Evolutionary conservation across 2,329 filamentous ascomycete genomes (phyloP).

Genomic region (Dothistroma pini): DNA sequence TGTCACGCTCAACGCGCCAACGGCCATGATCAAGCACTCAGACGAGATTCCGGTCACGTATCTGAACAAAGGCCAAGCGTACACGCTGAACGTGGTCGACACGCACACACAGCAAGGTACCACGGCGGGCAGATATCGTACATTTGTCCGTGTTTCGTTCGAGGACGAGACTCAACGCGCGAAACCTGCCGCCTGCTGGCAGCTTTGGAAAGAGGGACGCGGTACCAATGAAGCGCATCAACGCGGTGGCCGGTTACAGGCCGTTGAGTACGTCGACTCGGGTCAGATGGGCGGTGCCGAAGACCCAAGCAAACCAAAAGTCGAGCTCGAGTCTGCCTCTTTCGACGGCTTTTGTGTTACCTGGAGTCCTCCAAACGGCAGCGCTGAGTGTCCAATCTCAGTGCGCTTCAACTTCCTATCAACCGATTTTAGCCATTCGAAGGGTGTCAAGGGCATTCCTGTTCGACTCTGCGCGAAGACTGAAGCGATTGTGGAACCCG

Average conservation of each 20-base stretch:
- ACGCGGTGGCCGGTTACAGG: conserved; percentile 84
- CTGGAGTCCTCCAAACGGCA: conserved; percentile 67
- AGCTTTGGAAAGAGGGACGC: conserved; percentile 91
- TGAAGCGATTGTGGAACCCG: conserved; percentile 52
- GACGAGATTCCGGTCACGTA: conserved; percentile 98
- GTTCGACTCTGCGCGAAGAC: conserved; percentile 92
- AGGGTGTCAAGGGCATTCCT: conserved; percentile 96
- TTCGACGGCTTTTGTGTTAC: conserved; percentile 92
- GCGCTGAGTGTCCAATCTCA: conserved; percentile 77
- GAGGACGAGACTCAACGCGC: conserved; percentile 91
- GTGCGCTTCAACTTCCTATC: conserved; percentile 98
- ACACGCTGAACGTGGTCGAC: conserved; percentile 80
- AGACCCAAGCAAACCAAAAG: conserved; percentile 42
- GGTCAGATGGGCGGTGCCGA: conserved; percentile 54
- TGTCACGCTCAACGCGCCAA: conserved; percentile 85
- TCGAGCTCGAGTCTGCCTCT: conserved; percentile 60
- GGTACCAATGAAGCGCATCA: conserved; percentile 96
- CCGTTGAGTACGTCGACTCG: conserved; percentile 84
- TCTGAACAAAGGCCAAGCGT: conserved; percentile 94
- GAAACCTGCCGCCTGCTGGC: conserved; percentile 80
- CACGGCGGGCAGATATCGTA: conserved; percentile 72
- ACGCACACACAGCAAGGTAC: conserved; percentile 60
- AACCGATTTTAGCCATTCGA: conserved; percentile 97
- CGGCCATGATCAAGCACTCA: conserved; percentile 86
- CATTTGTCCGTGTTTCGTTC: conserved; percentile 91